Conservation (phyloP, 2,329 filamentous ascomycete genomes). For the Aplosporella prunicola region DNA sequence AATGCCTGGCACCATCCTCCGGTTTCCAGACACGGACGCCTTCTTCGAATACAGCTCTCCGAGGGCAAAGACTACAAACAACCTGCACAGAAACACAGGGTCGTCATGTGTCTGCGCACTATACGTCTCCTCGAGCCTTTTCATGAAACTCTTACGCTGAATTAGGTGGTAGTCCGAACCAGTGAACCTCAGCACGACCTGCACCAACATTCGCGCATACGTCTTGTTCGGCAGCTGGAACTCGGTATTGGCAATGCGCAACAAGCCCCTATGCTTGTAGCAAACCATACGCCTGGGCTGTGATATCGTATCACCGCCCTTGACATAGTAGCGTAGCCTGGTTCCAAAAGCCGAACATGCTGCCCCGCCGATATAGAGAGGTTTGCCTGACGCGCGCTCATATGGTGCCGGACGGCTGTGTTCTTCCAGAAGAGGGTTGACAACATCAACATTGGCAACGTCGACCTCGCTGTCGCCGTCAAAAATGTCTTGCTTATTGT, state of each 20-base stretch:
- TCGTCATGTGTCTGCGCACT: constrained; percentile 10
- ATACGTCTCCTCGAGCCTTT: constrained; percentile 9
- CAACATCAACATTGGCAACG: constrained; percentile 13
- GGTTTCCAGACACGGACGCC: constrained; percentile 6
- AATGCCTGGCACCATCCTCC: constrained; percentile 10
- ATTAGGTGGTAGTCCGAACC: constrained; percentile 10
- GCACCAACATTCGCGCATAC: constrained; percentile 17
- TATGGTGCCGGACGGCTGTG: constrained; percentile 11
- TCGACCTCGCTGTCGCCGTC: constrained; percentile 5
- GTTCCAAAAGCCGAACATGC: constrained; percentile 18
- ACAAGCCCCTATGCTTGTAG: constrained; percentile 10
- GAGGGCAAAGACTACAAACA: constrained; percentile 15
- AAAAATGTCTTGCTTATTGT: neutral
- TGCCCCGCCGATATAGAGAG: constrained; percentile 17
- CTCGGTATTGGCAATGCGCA: constrained; percentile 10
- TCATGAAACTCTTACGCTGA: constrained; percentile 10
- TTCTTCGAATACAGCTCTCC: constrained; percentile 14
- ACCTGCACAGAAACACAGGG: constrained; percentile 14
- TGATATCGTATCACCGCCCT: constrained; percentile 15
- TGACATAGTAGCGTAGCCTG: constrained; percentile 14
- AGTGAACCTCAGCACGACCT: constrained; percentile 17
- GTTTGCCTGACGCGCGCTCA: constrained; percentile 8
- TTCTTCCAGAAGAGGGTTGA: constrained; percentile 18
- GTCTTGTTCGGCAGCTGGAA: constrained; percentile 17
- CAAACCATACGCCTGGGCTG: constrained; percentile 13